phyloP scores from a whole-genome alignment of 768 basidiomycete genomes.

The Suillus spraguei region DNA sequence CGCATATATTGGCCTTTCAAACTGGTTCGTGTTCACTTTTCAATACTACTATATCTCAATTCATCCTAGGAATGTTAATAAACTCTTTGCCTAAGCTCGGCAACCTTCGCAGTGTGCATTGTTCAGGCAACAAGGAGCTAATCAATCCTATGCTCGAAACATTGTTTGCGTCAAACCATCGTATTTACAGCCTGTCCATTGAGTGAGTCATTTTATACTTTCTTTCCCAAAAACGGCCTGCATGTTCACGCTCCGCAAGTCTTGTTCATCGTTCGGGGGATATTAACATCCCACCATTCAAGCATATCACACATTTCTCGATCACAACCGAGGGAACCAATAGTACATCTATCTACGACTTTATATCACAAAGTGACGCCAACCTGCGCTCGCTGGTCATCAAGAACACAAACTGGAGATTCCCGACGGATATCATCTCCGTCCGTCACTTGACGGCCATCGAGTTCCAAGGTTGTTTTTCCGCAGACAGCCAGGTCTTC shows the following conservation, averaged over 20 bases:
- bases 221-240: not conserved
- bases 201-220: conserved; percentile 37
- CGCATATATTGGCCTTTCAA: conserved; percentile 61
- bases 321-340: conserved; percentile 50
- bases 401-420: conserved; percentile 56
- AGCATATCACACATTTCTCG: conserved; percentile 60
- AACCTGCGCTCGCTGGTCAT: conserved; percentile 57
- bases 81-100: conserved; percentile 66
- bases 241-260: conserved; percentile 15
- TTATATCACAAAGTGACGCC: conserved; percentile 54
- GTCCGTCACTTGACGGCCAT: conserved; percentile 67
- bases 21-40: conserved; percentile 44
- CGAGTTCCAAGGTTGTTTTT: conserved; percentile 60
- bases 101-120: conserved; percentile 62
- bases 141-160: conserved; percentile 54
- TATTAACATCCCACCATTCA: conserved; percentile 50
- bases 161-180: conserved; percentile 52
- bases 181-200: conserved; percentile 58
- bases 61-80: conserved; percentile 58
- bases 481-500: conserved; percentile 50
- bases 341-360: conserved; percentile 41
- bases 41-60: not conserved
- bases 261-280: conserved; percentile 45
- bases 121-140: conserved; percentile 57
- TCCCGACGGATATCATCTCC: conserved; percentile 54